phyloP scores from a whole-genome alignment of 129 eudicot species.

The Saussurea involucrata region DNA sequence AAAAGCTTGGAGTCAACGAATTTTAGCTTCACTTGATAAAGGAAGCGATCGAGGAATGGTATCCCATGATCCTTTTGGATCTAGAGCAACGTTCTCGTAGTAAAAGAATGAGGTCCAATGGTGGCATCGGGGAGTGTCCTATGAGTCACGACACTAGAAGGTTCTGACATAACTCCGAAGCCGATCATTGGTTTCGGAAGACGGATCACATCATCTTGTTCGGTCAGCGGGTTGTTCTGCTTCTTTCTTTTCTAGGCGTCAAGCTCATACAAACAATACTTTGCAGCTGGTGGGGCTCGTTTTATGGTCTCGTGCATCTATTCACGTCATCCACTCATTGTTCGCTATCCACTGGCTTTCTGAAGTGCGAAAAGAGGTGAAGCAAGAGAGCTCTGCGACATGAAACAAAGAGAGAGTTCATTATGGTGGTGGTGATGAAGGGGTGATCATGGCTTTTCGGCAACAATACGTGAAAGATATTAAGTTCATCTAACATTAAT shows the following conservation, averaged over 20 bases:
- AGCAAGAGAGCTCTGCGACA: too few species aligned
- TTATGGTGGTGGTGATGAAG: too few species aligned
- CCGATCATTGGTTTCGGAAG: slow-evolving; percentile 87
- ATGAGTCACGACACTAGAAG: background rate
- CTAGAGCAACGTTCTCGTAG: slow-evolving; percentile 85
- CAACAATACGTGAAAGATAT: too few species aligned
- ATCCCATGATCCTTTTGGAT: slow-evolving; percentile 98
- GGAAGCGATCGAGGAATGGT: slow-evolving; percentile 63
- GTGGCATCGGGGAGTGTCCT: slow-evolving; percentile 64
- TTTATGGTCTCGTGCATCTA: too few species aligned
- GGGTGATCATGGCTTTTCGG: too few species aligned
- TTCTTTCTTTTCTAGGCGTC: slow-evolving; percentile 33
- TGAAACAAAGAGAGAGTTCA: too few species aligned
- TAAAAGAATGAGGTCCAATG: slow-evolving; percentile 62
- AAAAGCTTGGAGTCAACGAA: slow-evolving; percentile 85
- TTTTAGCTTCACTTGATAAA: slow-evolving; percentile 68
- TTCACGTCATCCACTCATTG: too few species aligned
- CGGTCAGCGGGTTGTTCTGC: slow-evolving; percentile 22
- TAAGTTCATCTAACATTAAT: too few species aligned
- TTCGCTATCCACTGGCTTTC: too few species aligned
- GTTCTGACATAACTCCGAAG: slow-evolving; percentile 57
- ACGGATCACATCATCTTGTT: slow-evolving; percentile 44
- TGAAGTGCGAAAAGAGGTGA: too few species aligned
- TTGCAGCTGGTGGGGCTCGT: too few species aligned
- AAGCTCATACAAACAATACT: slow-evolving; percentile 4